Evolutionary conservation across 208 protist species (phyloP).

Genomic region (Balamuthia mandrillaris): DNA sequence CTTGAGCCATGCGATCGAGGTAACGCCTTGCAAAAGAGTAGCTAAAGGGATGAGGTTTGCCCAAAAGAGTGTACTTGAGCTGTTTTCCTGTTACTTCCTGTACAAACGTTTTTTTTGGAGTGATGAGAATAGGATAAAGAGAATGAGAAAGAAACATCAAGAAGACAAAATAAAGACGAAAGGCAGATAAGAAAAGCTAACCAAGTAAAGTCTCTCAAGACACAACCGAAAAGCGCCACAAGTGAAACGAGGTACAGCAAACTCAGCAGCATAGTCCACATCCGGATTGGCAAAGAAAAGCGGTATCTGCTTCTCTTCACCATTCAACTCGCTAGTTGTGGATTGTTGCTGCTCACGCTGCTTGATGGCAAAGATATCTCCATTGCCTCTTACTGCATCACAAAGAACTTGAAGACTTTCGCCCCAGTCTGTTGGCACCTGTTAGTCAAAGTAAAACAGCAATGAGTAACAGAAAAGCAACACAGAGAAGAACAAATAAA

Average conservation of each 20-base stretch:
- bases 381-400: not conserved
- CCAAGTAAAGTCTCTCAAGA: not conserved
- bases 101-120: no score
- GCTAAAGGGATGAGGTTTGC: no score
- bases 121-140: no score
- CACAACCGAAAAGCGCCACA: not conserved
- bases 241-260: not conserved
- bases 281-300: slow-evolving; percentile 2
- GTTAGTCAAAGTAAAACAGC: not conserved
- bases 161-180: not conserved
- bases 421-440: not conserved
- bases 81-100: no score
- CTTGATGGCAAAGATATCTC: not conserved
- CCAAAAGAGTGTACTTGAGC: no score
- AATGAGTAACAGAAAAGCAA: not conserved
- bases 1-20: no score
- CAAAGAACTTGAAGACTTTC: not conserved
- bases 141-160: no score
- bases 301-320: not conserved
- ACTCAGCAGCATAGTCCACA: not conserved
- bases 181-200: not conserved
- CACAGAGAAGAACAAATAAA: not conserved
- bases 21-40: no score
- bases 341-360: not conserved
- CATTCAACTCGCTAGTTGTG: not conserved